Percentiles rank a stretch among this genome's conserved stretches.
These are phyloP conservation scores for Stachybotrys elegans DNA, from an alignment of 2,329 filamentous ascomycete species.

Conservation along the genomic window DNA sequence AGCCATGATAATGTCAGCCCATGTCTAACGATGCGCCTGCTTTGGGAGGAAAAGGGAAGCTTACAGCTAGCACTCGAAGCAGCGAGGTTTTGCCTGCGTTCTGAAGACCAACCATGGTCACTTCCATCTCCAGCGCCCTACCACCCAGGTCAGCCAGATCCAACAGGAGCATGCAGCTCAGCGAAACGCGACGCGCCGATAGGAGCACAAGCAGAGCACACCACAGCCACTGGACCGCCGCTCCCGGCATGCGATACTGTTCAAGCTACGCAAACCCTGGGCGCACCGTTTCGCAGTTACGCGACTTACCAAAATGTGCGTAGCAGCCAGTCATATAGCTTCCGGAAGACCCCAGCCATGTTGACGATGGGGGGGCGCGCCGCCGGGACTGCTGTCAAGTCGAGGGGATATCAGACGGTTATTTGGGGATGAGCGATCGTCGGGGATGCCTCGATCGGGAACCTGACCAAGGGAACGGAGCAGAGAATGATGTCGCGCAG, in stretches of 20 bases:
- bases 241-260: neutral
- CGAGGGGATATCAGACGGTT: too few species aligned
- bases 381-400: too few species aligned
- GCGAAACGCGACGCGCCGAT: neutral
- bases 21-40: neutral
- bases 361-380: constrained; percentile 14
- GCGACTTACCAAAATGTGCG: constrained; percentile 86
- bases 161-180: constrained; percentile 8
- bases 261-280: constrained; percentile 2
- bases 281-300: neutral
- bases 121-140: constrained; percentile 99
- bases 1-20: constrained; percentile 14
- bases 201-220: constrained; percentile 7
- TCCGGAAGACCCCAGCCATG: constrained; percentile 91
- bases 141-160: constrained; percentile 14
- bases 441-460: too few species aligned
- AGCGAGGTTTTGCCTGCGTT: constrained; percentile 98
- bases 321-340: constrained; percentile 97
- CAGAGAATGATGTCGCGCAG: too few species aligned
- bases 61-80: constrained; percentile 88
- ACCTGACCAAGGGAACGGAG: too few species aligned
- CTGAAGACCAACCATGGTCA: constrained; percentile 97
- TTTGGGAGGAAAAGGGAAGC: constrained; percentile 37
- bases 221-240: neutral
- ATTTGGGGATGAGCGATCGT: too few species aligned